Evolutionary conservation across 306 rosid genomes (phyloP).

Genomic region (Rubus parviflorus): DNA sequence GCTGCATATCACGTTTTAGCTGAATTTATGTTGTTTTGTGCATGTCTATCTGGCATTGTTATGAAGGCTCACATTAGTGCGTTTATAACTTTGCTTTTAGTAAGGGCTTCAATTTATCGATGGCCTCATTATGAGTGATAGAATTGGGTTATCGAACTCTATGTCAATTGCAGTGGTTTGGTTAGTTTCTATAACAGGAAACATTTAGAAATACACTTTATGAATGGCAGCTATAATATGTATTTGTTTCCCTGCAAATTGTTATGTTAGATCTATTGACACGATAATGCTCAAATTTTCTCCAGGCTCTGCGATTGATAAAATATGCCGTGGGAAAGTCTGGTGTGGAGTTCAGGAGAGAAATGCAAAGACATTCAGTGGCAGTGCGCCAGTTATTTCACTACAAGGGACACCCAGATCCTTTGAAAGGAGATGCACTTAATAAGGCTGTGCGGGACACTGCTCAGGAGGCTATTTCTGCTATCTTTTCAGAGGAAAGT

Average conservation of each 20-base stretch:
- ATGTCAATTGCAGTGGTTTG: background rate
- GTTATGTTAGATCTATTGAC: conserved; percentile 11
- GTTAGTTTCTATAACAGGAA: background rate
- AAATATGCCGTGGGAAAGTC: conserved; percentile 88
- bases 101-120: background rate
- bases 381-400: conserved; percentile 86
- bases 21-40: background rate
- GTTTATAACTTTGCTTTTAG: background rate
- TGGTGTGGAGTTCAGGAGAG: conserved; percentile 96
- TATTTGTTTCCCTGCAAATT: background rate
- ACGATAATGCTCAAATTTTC: conserved; percentile 15
- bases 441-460: conserved; percentile 93
- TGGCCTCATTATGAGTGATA: background rate
- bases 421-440: conserved; percentile 91
- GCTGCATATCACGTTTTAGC: background rate
- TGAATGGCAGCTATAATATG: background rate
- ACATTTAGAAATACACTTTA: background rate
- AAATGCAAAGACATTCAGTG: conserved; percentile 95
- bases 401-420: conserved; percentile 87
- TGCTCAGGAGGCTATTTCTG: conserved; percentile 82
- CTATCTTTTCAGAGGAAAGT: conserved; percentile 76
- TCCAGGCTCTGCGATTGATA: conserved; percentile 89
- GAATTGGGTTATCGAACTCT: background rate
- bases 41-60: background rate
- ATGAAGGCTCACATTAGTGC: background rate